Base-by-base conservation (phyloP, 768 basidiomycete genomes). In the Mycena maculata region DNA sequence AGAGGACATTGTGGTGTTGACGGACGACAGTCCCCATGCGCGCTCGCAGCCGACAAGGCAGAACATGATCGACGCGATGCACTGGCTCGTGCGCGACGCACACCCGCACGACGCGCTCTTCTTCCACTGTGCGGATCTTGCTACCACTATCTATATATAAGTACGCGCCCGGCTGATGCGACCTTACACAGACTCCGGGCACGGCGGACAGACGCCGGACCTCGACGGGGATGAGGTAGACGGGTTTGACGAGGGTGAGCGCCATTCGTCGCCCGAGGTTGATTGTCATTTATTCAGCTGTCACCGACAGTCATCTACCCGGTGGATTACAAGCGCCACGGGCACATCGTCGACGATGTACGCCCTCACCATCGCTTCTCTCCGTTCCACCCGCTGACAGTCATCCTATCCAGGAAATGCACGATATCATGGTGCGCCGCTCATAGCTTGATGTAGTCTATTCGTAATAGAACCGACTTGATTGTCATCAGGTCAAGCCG, bases 191-290 rank as follows among this genome's bases (percentile, higher is more conserved):
- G 92, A 94, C 78, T 97, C 96, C 1, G 97, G 96, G 0, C 96
- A 98, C 72, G 97, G 98, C n/a, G 97, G 96, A 12, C 96, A 96
- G 74, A 90, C 91, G 3, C 84, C 83, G 58, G 95, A 98, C 77
- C 66, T 79, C 2, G 85, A 93, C 70, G 93, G 92, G 4, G 93
- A 94, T 70, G 91, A 96, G 77, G 79, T 83, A 0, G 92, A 93
- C 71, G 95, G 95, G 9, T 86, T 81, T 59, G 94, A 96, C 68
- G 94, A 95, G 84, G 88, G 90, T 89, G 61, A 41, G 76, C 48
- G 12, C n/a, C n/a, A n/a, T 3, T 2, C 25, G 20, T 33, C 2
- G 27, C 25, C 47, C 44, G 44, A 25, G 50, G n/a, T 16, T 42
- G 25, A 33, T 13, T 22, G 13, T 27, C 36, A 27, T 39, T 18